Conservation (phyloP, 495 filamentous ascomycete genomes). For the Penicillium manginii region DNA sequence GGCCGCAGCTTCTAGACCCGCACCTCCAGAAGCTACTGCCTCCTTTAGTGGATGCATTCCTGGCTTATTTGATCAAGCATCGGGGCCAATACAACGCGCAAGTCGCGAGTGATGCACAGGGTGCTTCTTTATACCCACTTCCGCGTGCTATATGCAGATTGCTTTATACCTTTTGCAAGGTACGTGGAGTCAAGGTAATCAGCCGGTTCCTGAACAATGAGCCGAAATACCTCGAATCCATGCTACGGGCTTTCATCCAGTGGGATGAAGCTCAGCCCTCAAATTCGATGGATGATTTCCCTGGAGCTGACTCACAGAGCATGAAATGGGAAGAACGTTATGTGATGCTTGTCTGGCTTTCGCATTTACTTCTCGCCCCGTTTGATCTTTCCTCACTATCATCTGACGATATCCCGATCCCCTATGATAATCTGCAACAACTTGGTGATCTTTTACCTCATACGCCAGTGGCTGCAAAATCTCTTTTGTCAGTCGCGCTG, state of each 20-base stretch:
- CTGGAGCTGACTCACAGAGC: conserved; percentile 16
- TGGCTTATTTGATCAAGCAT: conserved; percentile 62
- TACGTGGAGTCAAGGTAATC: conserved; percentile 91
- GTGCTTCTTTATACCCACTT: conserved; percentile 53
- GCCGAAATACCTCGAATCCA: conserved; percentile 75
- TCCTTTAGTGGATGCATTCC: conserved; percentile 70
- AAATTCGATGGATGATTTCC: conserved; percentile 11
- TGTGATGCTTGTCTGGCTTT: conserved; percentile 87
- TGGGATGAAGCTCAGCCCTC: conserved; percentile 37
- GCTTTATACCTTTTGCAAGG: conserved; percentile 91
- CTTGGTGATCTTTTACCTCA: conserved; percentile 33
- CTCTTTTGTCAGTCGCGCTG: conserved; percentile 72
- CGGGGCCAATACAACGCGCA: conserved; percentile 40
- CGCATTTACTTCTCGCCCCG: conserved; percentile 87
- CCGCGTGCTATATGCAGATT: conserved; percentile 74
- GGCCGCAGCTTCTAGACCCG: conserved; percentile 93
- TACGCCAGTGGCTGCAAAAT: conserved; percentile 69
- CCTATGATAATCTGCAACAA: conserved; percentile 29
- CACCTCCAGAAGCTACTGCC: conserved; percentile 76
- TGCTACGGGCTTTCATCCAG: conserved; percentile 68
- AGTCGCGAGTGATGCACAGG: conserved; percentile 33
- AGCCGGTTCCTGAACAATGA: conserved; percentile 88
- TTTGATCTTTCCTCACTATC: conserved; percentile 91
- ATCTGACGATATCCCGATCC: conserved; percentile 49
- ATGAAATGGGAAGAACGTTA: conserved; percentile 88